Evolutionary conservation across 495 filamentous ascomycete genomes (phyloP), one percentile per base, ranked within the genome.

Genomic region (Hapsidospora chrysogenum): DNA sequence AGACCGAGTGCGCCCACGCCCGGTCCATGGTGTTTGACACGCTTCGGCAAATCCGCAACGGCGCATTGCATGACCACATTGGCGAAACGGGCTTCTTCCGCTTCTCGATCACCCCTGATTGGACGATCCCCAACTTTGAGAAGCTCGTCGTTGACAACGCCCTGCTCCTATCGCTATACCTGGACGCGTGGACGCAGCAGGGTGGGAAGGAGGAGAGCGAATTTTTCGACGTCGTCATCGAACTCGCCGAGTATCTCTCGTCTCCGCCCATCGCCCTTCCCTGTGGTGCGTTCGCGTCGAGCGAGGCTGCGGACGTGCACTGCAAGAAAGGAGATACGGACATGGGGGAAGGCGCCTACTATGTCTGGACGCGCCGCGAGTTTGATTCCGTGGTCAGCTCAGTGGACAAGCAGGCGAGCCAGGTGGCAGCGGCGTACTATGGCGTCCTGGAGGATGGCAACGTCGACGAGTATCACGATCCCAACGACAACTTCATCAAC

Each of bases 121-220:
- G 89, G 89, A 76, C 71, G 36, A 54, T 97, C 27, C 89, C 89
- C 17, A 86, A 93, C 48, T 97, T 97, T 48, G 89, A 97, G 57
- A 97, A 97, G 66, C 93, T 97, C 83, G 71, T 95, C 2, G 86
- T 87, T 38, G 92, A 96, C 49, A 87, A 97, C 44, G 83, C 80
- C 6, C 79, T 95, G 41, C 70, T 97, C 9, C 56, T 97, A 10
- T 70, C 80, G 40, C 69, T 84, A 16, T 97, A 92, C 48, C 64
- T 93, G 4, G 87, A 96, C 48, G 87, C 80, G 0, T 96, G 84
- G 61, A 66, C 85, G 9, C 57, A 80, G 4, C 76, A 74, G 8
- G 64, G 70, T 38, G 70, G 80, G 22, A 54, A 66, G 14, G 23
- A 38, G 17, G 30, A 35, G 13, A 27, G 49, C 26, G 79, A 87